Base-by-base conservation (phyloP, 192 early-diverging fungal genomes). In the Cetraspora pellucida region DNA sequence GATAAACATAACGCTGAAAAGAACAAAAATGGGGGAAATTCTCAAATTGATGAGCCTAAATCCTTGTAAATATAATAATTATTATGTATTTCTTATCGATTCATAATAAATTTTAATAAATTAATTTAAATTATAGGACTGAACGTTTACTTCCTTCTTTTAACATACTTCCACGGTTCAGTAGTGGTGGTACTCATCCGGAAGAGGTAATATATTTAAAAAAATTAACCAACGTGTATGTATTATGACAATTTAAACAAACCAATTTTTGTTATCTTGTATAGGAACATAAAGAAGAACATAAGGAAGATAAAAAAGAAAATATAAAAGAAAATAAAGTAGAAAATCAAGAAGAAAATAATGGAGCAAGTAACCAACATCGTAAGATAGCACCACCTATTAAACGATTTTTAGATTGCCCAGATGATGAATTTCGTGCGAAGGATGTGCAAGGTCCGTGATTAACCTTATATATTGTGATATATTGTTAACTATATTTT, bases 391-490 rank as follows among this genome's bases (percentile, higher is more conserved):
- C 59, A 30, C 73, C 73, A 45, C 73, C 73, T 0, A 60, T 75
- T 63, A 13, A 75, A 59, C 28, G 43, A 45, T 75, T 75, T 45
- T 47, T 75, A 11, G 60, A 75, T 52, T 75, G 73, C 31, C 17
- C 73, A 28, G 45, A 43, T 46, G 73, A 75, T 23, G 73, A 75
- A 63, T 63, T 75, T 75, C 57, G 60, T 27, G 59, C 61, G 43
- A 30, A 25, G 6, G 73, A 75, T 75, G 73, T 75, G 28, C 59
- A 58, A 30, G 73, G 73, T 75, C 37, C 37, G 23, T 13, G 9
- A 28, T 21, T 17, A 10, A 17, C 9, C 0, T 19, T 46, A n/a
- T 37, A 10, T 46, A 10, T 45, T 45, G 3, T 31, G 19, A 16
- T 66, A 37, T 45, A 67, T 19, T 46, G 37, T 1, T 37, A 7